Evolutionary conservation across 2,329 filamentous ascomycete genomes (phyloP), one percentile per base, ranked within the genome.

Genomic region (Arthrobotrys entomopaga): DNA sequence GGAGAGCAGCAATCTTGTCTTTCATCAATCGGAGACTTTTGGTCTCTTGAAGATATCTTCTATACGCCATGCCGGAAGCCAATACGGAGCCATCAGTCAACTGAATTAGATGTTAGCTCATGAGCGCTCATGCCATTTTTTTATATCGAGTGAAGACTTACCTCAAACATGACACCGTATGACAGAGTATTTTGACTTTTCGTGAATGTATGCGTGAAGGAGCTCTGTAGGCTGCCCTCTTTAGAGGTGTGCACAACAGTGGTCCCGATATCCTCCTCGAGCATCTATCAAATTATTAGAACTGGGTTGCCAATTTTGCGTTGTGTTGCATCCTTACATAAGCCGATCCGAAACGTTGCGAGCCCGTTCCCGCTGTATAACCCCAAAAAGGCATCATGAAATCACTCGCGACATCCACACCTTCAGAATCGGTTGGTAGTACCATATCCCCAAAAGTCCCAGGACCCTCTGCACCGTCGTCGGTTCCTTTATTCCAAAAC

Each of bases 371-470:
- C 0, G 61, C 24, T 11, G 38, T 20, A 49, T 57, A 56, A 4
- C 61, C 61, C 61, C 61, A 65, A 38, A 65, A 65, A 1, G 61
- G 61, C 61, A 65, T 65, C 52, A 29, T 43, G 34, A 65, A 58
- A n/a, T 57, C 49, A n/a, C 2, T 58, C 22, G 61, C 8, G 40
- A 65, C 42, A 10, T 57, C 52, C 15, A 48, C n/a, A 48, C 34
- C 43, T 3, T 65, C 43, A 1, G 1, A 7, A 19, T 63, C 43
- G 10, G 20, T 43, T 20, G 52, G 6, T n/a, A 57, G 20, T n/a
- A 57, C 61, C 22, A 65, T 57, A 48, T 65, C 61, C 1, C 61
- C 61, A 16, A 19, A 38, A 38, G 61, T 65, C 11, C 61, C 61
- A 7, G 50, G 13, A 4, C 61, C 52, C 15, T 57, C 13, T 0